Percentiles rank a stretch among this genome's conserved stretches.
Conservation (phyloP, 2,329 filamentous ascomycete species). For the Talaromyces islandicus region DNA sequence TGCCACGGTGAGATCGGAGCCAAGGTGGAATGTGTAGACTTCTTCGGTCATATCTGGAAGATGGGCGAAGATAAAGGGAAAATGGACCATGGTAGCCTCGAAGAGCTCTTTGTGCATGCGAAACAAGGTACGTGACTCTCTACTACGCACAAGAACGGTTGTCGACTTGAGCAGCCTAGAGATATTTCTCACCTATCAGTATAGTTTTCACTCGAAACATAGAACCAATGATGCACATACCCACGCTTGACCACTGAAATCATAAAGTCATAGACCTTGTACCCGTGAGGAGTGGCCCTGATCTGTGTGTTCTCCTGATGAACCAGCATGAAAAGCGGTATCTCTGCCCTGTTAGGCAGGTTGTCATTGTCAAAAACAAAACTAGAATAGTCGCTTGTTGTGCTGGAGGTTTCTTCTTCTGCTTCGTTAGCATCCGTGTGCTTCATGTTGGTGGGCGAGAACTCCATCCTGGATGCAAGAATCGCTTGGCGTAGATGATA, state of each 20-base stretch:
- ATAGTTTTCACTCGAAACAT: background rate
- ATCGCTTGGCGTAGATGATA: background rate
- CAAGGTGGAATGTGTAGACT: background rate
- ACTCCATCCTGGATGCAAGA: background rate
- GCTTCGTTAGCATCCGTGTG: background rate
- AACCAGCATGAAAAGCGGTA: background rate
- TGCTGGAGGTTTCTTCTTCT: background rate
- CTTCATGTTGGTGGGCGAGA: background rate
- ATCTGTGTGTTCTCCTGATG: background rate
- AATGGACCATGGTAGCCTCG: background rate
- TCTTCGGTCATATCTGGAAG: background rate
- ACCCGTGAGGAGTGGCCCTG: background rate
- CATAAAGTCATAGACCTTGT: background rate
- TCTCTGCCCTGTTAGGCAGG: background rate
- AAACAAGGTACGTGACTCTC: background rate
- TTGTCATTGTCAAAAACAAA: background rate
- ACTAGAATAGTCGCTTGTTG: background rate
- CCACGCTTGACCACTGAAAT: background rate
- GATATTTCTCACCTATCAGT: background rate
- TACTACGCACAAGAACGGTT: background rate
- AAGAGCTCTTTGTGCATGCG: background rate
- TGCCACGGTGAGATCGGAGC: background rate
- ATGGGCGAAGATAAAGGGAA: background rate
- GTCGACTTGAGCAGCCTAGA: background rate
- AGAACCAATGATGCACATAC: background rate